These are phyloP conservation scores for Petunia hybrid DNA, from an alignment of 305 asterid genomes.

Conservation along the genomic window DNA sequence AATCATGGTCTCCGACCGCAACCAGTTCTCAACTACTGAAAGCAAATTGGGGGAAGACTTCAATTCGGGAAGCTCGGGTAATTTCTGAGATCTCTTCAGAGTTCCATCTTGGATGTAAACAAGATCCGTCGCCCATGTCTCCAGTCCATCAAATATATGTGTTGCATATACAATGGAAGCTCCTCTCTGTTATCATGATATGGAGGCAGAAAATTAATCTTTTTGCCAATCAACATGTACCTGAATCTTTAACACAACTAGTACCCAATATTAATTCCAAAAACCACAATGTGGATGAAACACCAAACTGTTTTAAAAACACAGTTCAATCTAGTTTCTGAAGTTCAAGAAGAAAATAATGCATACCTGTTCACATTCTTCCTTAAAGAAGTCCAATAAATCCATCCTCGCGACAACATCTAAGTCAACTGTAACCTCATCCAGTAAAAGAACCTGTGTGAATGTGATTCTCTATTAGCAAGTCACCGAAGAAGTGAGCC, in stretches of 20 bases:
- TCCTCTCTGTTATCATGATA: slow-evolving; percentile 68
- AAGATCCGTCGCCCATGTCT: slow-evolving; percentile 93
- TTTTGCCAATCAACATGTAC: neutral
- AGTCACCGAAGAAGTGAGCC: slow-evolving; percentile 12
- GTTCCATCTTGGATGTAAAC: slow-evolving; percentile 89
- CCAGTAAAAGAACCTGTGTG: slow-evolving; percentile 88
- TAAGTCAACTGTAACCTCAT: slow-evolving; percentile 96
- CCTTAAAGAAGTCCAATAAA: slow-evolving; percentile 85
- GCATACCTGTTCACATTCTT: slow-evolving; percentile 91
- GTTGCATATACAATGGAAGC: slow-evolving; percentile 96
- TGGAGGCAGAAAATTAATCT: slow-evolving; percentile 8
- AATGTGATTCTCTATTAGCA: slow-evolving; percentile 21
- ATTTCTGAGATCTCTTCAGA: slow-evolving; percentile 76
- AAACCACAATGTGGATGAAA: slow-evolving; percentile 1
- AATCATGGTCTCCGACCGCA: slow-evolving; percentile 75
- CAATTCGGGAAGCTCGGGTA: slow-evolving; percentile 69
- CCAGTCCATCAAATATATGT: slow-evolving; percentile 98
- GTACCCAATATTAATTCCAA: neutral
- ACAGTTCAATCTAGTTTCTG: slow-evolving; percentile 12
- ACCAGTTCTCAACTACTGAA: slow-evolving; percentile 93
- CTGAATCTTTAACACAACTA: neutral
- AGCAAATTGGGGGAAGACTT: slow-evolving; percentile 70
- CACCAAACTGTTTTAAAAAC: neutral
- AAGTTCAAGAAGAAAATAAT: neutral
- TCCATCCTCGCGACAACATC: slow-evolving; percentile 99